Conservation (phyloP, 768 basidiomycete species). For the Pulveroboletus sp. region DNA sequence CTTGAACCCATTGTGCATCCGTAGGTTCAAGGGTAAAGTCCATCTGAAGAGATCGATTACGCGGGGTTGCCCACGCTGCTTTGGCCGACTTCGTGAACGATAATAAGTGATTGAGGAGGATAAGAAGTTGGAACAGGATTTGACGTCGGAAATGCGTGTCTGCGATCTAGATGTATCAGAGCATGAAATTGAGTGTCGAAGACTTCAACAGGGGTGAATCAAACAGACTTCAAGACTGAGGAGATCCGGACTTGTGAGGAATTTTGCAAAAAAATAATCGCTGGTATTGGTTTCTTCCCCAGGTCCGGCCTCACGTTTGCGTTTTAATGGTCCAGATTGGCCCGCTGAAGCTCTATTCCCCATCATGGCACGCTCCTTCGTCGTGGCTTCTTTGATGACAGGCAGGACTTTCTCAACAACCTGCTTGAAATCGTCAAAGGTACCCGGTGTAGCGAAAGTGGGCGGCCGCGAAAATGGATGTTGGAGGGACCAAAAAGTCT, state of each 20-base stretch:
- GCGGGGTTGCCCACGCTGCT: conserved; percentile 50
- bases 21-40: conserved; percentile 68
- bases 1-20: conserved; percentile 74
- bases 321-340: conserved; percentile 43
- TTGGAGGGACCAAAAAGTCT: conserved; percentile 88
- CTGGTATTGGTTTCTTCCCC: conserved; percentile 47
- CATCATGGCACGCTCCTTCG: conserved; percentile 85
- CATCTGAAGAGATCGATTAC: conserved; percentile 79
- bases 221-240: conserved; percentile 75
- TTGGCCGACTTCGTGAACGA: conserved; percentile 70
- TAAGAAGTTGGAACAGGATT: conserved; percentile 79
- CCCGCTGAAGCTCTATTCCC: conserved; percentile 53
- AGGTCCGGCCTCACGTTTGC: conserved; percentile 60
- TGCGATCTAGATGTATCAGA: conserved; percentile 53
- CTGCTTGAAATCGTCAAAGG: conserved; percentile 62
- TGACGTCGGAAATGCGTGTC: conserved; percentile 93
- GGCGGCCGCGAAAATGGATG: conserved; percentile 78
- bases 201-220: conserved; percentile 3
- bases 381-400: conserved; percentile 80
- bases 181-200: conserved; percentile 6
- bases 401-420: conserved; percentile 70
- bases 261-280: conserved; percentile 93
- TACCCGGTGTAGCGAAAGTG: conserved; percentile 51
- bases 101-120: conserved; percentile 70
- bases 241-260: conserved; percentile 82